Evolutionary conservation across 495 filamentous ascomycete genomes (phyloP), one percentile per base, ranked within the genome.

Genomic region (Penicillium paxilli): DNA sequence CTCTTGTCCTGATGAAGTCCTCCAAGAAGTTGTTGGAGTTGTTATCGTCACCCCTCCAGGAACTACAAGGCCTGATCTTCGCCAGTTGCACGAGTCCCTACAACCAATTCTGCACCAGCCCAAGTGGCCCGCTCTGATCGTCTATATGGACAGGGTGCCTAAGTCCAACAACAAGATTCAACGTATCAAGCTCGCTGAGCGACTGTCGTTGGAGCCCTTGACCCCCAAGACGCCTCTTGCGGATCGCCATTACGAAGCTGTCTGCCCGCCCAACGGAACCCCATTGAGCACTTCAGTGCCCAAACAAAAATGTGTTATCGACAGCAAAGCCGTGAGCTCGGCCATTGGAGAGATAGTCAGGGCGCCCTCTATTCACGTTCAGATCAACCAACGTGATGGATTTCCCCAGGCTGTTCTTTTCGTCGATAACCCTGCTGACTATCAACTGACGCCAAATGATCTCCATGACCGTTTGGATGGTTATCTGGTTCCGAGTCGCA

Each of bases 11-110:
- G 71, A 77, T 37, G 70, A 75, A 47, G 65, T 76, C 2, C 61
- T 78, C 1, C 73, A 78, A 47, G 73, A 79, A 52, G 73, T 74
- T 9, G 75, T 79, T 14, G 75, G 72, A 33, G 62, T 69, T 24
- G 73, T 64, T 10, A 51, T 78, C 10, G 71, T 76, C 41, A 69
- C 69, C 14, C 55, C 70, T 3, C 47, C 57, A 2, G 66, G 63
- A 3, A 46, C 44, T 14, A 56, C 59, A 14, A 55, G 72, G 6
- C 58, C 68, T 23, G 71, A 70, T 52, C 44, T 77, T 14, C 69
- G 69, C 10, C 54, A 62, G 17, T 44, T 78, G 11, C 72, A 75
- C 11, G 59, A 70, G 40, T 53, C 68, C 10, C 48, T 75, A 12
- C 64, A 64, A 21, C 55, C 56, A 9, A 59, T 62, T 7, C 52